Base-by-base conservation (phyloP, 108 stramenopile genomes). In the Pseudonitzschia multiseries region DNA sequence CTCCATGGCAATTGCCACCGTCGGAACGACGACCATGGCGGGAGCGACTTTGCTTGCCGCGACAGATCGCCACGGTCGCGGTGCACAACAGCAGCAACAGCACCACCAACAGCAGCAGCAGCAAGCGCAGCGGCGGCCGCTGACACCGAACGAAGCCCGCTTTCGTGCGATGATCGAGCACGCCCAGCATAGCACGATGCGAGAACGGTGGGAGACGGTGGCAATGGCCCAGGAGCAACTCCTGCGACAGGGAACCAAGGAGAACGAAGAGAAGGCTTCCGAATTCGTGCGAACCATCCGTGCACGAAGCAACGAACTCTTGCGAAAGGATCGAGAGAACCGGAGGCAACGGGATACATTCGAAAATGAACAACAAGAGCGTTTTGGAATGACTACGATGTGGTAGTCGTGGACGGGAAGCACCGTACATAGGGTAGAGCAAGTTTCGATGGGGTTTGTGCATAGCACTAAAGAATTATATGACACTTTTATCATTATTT, bases 161-260 rank as follows among this genome's bases (percentile, higher is more conserved):
- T 63, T 86, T 31, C 68, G 68, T 20, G 86, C 86, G n/a, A 86
- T 86, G 86, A 28, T 83, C 4, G 78, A 83, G 65, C 76, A 83
- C 75, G 86, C 86, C 14, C 81, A 79, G 70, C 41, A 71, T 10
- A 83, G 79, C 48, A 76, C 48, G 27, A 84, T 83, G 86, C 69
- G 70, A 27, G 80, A 86, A 15, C 83, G 83, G 60, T 67, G 83
- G 59, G 61, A 68, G 0, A 81, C 79, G 62, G 83, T 83, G 15
- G 61, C 48, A 17, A 69, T 73, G 60, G 86, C 86, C 1, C 86
- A 86, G 68, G 61, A 71, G 57, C 72, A 77, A 20, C 79, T 84
- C 68, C 77, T 86, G 81, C 40, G 81, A 17, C 86, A 81, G 33
- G 78, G 71, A 4, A 26, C 9, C 26, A 22, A 22, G 26, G 40